These are phyloP conservation scores for Spergularia marina DNA, from an alignment of 148 eudicot genomes.

Conservation along the genomic window DNA sequence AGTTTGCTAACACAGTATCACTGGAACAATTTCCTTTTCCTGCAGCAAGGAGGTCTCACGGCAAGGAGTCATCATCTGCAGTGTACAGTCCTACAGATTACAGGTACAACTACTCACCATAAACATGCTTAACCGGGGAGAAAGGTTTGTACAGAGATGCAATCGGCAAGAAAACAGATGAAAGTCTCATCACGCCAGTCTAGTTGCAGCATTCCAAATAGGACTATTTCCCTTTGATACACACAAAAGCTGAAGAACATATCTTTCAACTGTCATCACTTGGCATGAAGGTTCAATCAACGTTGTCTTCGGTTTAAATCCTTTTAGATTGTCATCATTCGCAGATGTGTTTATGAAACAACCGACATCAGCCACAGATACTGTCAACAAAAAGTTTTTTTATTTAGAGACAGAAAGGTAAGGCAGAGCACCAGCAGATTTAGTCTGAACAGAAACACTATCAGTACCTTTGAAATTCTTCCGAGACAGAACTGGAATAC, in stretches of 20 bases:
- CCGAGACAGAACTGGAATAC: slow-evolving; percentile 12
- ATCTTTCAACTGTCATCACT: slow-evolving; percentile 35
- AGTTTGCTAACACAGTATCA: neutral
- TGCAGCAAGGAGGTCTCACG: neutral
- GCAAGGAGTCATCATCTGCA: neutral
- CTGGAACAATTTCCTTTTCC: neutral
- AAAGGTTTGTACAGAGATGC: neutral
- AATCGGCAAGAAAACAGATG: neutral
- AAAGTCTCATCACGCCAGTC: neutral
- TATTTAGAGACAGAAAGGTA: neutral
- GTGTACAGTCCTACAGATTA: neutral
- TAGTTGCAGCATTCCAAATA: slow-evolving; percentile 19
- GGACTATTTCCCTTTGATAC: slow-evolving; percentile 16
- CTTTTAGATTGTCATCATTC: slow-evolving; percentile 6
- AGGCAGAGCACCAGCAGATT: neutral
- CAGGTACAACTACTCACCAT: neutral
- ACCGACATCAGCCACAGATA: slow-evolving; percentile 15
- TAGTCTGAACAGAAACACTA: slow-evolving; percentile 5
- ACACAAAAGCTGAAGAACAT: slow-evolving; percentile 22
- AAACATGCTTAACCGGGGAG: neutral
- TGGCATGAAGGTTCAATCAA: slow-evolving; percentile 28
- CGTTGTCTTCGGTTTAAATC: slow-evolving; percentile 6
- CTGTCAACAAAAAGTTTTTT: slow-evolving; percentile 15
- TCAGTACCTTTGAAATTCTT: slow-evolving; percentile 27
- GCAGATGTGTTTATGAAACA: slow-evolving; percentile 2